Percentiles rank a stretch among this genome's conserved stretches.
phyloP scores from a whole-genome alignment of 768 basidiomycete genomes.

The Tylopilus sp. region DNA sequence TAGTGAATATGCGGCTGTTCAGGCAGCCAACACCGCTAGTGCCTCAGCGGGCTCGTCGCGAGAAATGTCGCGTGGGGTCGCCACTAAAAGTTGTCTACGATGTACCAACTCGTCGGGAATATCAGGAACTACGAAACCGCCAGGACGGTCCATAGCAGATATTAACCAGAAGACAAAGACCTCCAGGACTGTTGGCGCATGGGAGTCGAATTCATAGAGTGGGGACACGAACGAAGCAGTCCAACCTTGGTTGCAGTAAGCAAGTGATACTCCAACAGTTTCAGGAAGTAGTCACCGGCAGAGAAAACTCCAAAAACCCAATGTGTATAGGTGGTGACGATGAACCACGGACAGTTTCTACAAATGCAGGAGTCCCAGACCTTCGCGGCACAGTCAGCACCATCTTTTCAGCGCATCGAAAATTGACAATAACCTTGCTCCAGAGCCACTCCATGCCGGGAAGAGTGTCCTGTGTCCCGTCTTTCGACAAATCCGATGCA shows the following conservation, averaged over 20 bases:
- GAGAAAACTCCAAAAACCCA: conserved; percentile 46
- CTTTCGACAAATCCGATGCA: background rate
- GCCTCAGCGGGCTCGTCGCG: conserved; percentile 18
- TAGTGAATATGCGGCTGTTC: background rate
- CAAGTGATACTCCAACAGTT: background rate
- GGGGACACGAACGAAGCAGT: conserved; percentile 49
- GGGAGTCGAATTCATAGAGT: conserved; percentile 39
- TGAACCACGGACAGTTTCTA: conserved; percentile 36
- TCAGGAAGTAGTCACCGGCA: conserved; percentile 25
- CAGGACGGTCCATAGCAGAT: conserved; percentile 45
- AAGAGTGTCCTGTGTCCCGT: conserved; percentile 10
- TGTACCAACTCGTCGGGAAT: conserved; percentile 16
- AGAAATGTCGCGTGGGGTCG: conserved; percentile 26
- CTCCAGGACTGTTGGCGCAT: conserved; percentile 49
- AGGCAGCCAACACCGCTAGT: conserved; percentile 13
- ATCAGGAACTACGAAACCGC: conserved; percentile 30
- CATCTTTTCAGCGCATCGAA: background rate
- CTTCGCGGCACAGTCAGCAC: conserved; percentile 21
- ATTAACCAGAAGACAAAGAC: conserved; percentile 53
- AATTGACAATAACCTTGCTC: conserved; percentile 41
- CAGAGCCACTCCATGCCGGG: conserved; percentile 49
- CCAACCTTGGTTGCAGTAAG: conserved; percentile 41
- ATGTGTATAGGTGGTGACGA: conserved; percentile 41
- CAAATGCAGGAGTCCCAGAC: conserved; percentile 40
- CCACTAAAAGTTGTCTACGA: conserved; percentile 24